Base-by-base conservation (phyloP, 1,284 basidiomycete species). In the Inonotus hispidus region DNA sequence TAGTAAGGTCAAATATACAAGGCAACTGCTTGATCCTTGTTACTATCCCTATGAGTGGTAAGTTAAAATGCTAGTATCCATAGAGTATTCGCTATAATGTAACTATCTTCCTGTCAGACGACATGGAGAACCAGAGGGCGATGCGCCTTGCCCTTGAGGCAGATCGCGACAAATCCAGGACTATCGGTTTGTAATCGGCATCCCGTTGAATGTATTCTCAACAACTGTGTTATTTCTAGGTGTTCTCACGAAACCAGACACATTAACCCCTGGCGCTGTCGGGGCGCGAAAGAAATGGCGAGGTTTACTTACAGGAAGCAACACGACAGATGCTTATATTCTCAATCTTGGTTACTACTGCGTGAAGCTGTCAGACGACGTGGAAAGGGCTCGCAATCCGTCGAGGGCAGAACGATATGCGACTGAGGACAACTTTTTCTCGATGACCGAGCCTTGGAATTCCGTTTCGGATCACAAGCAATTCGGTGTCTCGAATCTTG, bases 211-310 rank as follows among this genome's bases (percentile, higher is more conserved):
- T 14, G 41, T 1, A 14, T n/a, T 43, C 4, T 7, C 16, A 14
- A 7, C 57, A 41, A 25, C 16, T 27, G 6, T 39, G 16, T 29
- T 41, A 10, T 41, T 16, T 4, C 2, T 56, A 85, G 84, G 82
- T n/a, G 78, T 88, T 0, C 71, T 87, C 23, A 88, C 87, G 0
- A 88, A 89, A 64, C 83, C 85, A 0, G 86, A 88, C 55, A 75
- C 72, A 4, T 70, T 87, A 2, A 69, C 74, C 0, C 50, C 68
- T 0, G 83, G 83, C 13, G 76, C 79, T 0, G 77, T 73, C 7
- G 76, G 75, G 49, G 57, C 74, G 2, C 79, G 71, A 10, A 63
- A 72, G 19, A 63, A 67, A 41, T 87, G 85, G 84, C 70, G 75
- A n/a, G 75, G 78, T 1, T 73, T 85, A 1, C 71, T 87, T n/a